Evolutionary conservation across 495 filamentous ascomycete genomes (phyloP), one percentile per base, ranked within the genome.

Genomic region (Cercophora samala): DNA sequence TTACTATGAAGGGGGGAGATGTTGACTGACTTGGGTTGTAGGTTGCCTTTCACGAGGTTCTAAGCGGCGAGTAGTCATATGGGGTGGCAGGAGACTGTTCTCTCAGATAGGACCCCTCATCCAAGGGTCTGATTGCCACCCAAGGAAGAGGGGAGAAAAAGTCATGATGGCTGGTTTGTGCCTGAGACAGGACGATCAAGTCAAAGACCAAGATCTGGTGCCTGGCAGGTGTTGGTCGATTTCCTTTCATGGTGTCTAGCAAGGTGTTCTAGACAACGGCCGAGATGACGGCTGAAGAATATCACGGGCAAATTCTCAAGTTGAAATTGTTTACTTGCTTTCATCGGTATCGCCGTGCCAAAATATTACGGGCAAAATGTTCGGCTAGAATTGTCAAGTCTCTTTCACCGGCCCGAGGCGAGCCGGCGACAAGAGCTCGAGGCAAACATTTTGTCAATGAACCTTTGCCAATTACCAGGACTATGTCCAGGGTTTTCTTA

Each of bases 11-110:
- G 24, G 42, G 19, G 23, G 63, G 1, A 21, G 32, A 29, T 58
- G 8, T 51, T 15, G 65, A 21, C 26, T 23, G 21, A 65, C 53
- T 23, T 69, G 26, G 8, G 4, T n/a, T n/a, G 24, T 21, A 89
- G 88, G 88, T 72, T 90, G 66, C 87, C 88, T 56, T 90, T 83
- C 69, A 83, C 84, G 56, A 80, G 88, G 13, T 90, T 90, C 69
- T 90, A 77, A 15, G 19, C 24, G 5, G 37, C 0, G 6, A 46
- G 62, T 62, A 5, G 18, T n/a, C 5, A 18, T 4, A 55, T 0
- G 52, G 21, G 52, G 15, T 18, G 8, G 26, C 8, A 29, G 26
- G 26, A 8, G 26, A 29, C 8, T 1, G 26, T 5, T 5, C 13
- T 17, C 37, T 46, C 37, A 13, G 6, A 1, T 9, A 17, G 2